Percentiles rank a stretch among this genome's conserved stretches.
Evolutionary conservation across 2,329 filamentous ascomycete species (phyloP).

Genomic region (Clarireedia monteithiana): DNA sequence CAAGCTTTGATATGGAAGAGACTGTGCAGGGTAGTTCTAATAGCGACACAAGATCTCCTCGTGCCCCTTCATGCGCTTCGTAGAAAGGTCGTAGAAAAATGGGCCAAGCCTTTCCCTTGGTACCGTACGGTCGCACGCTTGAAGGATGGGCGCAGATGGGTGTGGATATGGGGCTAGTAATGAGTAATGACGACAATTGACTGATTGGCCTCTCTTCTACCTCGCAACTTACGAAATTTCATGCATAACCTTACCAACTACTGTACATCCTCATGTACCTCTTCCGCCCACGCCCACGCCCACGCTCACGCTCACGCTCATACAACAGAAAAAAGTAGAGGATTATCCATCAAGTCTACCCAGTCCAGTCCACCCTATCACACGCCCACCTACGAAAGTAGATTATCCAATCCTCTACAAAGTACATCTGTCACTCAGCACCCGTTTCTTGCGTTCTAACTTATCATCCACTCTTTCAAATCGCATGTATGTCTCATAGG

Average conservation of each 20-base stretch:
- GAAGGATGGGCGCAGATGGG: no score
- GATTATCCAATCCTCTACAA: no score
- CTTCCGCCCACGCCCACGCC: background rate
- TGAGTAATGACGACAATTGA: background rate
- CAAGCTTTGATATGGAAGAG: no score
- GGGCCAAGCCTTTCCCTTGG: no score
- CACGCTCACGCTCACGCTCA: no score
- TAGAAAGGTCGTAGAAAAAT: no score
- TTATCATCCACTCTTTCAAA: background rate
- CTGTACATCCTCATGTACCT: background rate
- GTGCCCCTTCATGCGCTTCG: no score
- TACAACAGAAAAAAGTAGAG: background rate
- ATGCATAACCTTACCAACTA: background rate
- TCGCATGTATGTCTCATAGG: constrained; percentile 27
- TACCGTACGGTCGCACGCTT: no score
- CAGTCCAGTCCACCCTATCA: background rate
- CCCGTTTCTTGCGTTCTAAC: background rate
- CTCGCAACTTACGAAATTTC: background rate
- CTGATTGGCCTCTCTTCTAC: background rate
- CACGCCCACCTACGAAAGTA: no score
- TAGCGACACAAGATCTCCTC: no score
- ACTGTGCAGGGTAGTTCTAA: no score
- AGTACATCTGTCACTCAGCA: no score
- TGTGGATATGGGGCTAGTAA: background rate
- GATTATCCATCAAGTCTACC: background rate